A percentile compares a stretch with the other conserved stretches of the same genome.
Conservation (phyloP, 225 moss, liverwort and hornwort genomes). For the Climacium dendroides region DNA sequence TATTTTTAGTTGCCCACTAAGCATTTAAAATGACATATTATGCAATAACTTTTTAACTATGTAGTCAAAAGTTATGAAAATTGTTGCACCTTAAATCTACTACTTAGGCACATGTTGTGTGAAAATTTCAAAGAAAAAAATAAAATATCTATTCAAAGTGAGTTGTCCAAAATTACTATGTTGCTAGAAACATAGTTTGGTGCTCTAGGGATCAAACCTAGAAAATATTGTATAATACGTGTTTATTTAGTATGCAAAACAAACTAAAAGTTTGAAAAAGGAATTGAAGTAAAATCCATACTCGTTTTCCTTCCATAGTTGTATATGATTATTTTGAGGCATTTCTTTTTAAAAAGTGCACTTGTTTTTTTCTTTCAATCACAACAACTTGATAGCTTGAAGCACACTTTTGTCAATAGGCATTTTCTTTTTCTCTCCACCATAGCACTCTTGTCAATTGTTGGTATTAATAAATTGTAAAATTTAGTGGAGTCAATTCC, state of each 20-base stretch:
- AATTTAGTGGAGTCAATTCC: accelerated
- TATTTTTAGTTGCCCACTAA: no score
- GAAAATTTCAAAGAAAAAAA: no score
- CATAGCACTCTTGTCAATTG: background rate
- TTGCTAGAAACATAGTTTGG: no score
- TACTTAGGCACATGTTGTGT: no score
- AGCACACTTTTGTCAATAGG: background rate
- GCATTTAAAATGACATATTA: no score
- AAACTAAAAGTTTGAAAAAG: background rate
- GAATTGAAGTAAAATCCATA: background rate
- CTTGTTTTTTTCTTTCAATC: background rate
- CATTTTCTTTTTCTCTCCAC: background rate
- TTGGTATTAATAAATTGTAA: background rate
- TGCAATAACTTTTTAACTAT: no score
- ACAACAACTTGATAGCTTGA: background rate
- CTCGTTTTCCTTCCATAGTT: accelerated
- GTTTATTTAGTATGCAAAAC: background rate
- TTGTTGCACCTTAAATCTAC: no score
- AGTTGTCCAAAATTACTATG: no score
- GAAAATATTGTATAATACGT: background rate
- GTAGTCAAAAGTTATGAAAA: no score
- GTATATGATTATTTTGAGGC: background rate
- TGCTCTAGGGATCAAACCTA: background rate
- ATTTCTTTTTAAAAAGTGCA: background rate
- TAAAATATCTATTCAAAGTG: no score